Percentiles rank a stretch among this genome's conserved stretches.
Evolutionary conservation across 73 alveolate species (phyloP).

Genomic region (Paramecium primaurelia): DNA sequence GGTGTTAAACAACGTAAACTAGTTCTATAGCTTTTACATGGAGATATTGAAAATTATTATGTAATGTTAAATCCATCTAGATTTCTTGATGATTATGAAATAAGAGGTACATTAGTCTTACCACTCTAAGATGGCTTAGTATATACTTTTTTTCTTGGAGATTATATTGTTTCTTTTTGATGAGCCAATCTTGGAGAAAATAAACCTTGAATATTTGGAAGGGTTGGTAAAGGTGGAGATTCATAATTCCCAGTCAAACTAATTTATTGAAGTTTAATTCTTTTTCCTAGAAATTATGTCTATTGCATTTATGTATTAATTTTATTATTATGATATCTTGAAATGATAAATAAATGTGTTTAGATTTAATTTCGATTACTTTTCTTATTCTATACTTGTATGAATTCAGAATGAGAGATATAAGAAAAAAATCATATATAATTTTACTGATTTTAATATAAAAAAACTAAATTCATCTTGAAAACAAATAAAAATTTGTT

Average conservation of each 20-base stretch:
- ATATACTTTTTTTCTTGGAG: neutral
- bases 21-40: neutral
- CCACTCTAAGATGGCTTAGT: neutral
- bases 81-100: neutral
- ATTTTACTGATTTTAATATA: neutral
- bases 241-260: neutral
- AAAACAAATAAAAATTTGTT: neutral
- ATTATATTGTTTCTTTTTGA: neutral
- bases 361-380: neutral
- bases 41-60: neutral
- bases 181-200: neutral
- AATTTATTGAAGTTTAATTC: neutral
- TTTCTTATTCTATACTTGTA: neutral
- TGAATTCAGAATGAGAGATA: neutral
- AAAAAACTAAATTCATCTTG: neutral
- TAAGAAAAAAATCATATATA: neutral
- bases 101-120: neutral
- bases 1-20: neutral
- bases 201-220: neutral
- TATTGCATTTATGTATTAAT: neutral
- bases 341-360: neutral
- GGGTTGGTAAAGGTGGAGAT: neutral
- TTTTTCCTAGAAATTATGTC: neutral
- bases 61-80: neutral
- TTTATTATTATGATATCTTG: neutral